Evolutionary conservation across 352 stramenopile species (phyloP), one percentile per base, ranked within the genome.

Genomic region (Pythium oligandrum): DNA sequence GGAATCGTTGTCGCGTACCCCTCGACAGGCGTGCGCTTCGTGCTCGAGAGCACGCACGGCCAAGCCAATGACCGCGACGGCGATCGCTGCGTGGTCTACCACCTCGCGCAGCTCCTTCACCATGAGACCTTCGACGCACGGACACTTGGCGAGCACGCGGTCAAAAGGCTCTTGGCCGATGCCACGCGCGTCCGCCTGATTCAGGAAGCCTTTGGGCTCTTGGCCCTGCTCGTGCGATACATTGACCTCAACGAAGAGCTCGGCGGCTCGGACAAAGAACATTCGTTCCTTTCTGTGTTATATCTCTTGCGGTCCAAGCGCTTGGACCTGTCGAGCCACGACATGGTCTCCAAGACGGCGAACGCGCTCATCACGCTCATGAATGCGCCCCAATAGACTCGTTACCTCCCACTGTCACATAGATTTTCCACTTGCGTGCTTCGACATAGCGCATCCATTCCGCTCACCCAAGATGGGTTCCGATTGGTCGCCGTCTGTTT

Each of bases 31-130:
- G 72, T 86, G 44, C 71, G 78, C 6, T 88, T 89, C 12, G 76
- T 89, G 45, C 67, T 91, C 3, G 75, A 88, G 45, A 83, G 70
- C 53, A 89, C 81, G n/a, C 71, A 70, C 34, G 81, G 73, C 3
- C 57, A 73, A 5, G 47, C 64, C 0, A 68, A 58, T 26, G 76
- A 89, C 49, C 60, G 66, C 17, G 73, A 88, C 32, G 68, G 68
- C 1, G 65, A 86, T 51, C 66, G 69, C 12, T 88, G 74, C 0
- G 63, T 87, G 36, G 73, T 86, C 52, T 90, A 73, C 62, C 77
- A 86, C 60, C 45, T 90, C 33, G 53, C 66, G 2, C 75, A 86
- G 44, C 57, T 90, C 11, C 60, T 90, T 26, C 55, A 87, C 49
- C 63, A 64, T 5, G 77, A 88, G 55, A 90, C 80, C 0, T 86